phyloP scores from a whole-genome alignment of 2,329 filamentous ascomycete species.

The Lachnellula willkommii region DNA sequence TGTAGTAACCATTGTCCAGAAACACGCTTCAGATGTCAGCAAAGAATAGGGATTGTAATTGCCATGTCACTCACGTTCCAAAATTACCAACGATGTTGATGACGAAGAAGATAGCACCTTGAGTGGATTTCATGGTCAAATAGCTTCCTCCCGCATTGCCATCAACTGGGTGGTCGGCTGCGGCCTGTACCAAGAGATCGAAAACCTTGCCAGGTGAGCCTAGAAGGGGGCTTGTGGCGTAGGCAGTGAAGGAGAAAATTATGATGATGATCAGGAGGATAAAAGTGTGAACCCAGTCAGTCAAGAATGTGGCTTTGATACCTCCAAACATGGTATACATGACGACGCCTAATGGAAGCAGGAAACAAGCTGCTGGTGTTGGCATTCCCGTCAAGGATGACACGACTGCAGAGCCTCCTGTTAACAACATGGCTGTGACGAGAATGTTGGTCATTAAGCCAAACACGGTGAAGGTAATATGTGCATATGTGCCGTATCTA shows the following conservation, averaged over 20 bases:
- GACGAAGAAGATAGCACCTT: slow-evolving; percentile 84
- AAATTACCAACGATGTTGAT: slow-evolving; percentile 88
- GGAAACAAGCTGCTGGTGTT: slow-evolving; percentile 76
- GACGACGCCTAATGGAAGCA: slow-evolving; percentile 75
- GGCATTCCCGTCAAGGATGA: slow-evolving; percentile 66
- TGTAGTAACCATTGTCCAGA: slow-evolving; percentile 84
- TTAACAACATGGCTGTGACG: slow-evolving; percentile 83
- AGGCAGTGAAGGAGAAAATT: slow-evolving; percentile 76
- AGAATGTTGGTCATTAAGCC: slow-evolving; percentile 80
- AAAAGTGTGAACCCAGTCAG: slow-evolving; percentile 68
- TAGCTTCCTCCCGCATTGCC: slow-evolving; percentile 81
- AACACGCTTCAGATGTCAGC: slow-evolving; percentile 58
- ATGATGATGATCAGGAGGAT: slow-evolving; percentile 80
- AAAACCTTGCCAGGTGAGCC: slow-evolving; percentile 75
- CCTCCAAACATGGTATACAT: slow-evolving; percentile 73
- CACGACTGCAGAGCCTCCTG: slow-evolving; percentile 74
- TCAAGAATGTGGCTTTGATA: slow-evolving; percentile 83
- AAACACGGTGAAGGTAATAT: slow-evolving; percentile 76
- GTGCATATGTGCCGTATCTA: slow-evolving; percentile 67
- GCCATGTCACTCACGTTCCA: slow-evolving; percentile 36
- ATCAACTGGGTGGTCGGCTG: slow-evolving; percentile 64
- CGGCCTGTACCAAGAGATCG: slow-evolving; percentile 67
- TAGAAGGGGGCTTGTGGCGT: slow-evolving; percentile 65
- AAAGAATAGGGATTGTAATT: slow-evolving; percentile 16
- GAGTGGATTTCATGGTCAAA: slow-evolving; percentile 75